Evolutionary conservation across 2,329 filamentous ascomycete species (phyloP).

Genomic region (Gaeumannomyces tritici): DNA sequence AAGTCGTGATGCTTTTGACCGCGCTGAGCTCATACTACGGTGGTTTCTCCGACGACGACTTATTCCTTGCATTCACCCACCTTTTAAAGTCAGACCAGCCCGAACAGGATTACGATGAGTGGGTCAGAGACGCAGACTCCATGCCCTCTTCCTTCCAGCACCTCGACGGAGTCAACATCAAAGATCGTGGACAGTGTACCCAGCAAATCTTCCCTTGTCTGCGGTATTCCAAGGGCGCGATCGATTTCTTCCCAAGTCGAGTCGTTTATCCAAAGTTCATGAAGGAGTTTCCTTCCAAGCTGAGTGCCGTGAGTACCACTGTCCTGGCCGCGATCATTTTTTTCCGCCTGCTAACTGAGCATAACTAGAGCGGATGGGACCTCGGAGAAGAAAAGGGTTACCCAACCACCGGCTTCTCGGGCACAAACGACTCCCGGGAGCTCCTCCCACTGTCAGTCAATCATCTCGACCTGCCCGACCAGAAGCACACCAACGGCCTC

Average conservation of each 20-base stretch:
- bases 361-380: conserved; percentile 48
- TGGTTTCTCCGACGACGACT: conserved; percentile 40
- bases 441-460: conserved; percentile 45
- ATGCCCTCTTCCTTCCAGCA: conserved; percentile 27
- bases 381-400: conserved; percentile 36
- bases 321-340: too few species aligned
- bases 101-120: conserved; percentile 37
- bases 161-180: conserved; percentile 45
- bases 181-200: conserved; percentile 39
- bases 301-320: conserved; percentile 36
- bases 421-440: conserved; percentile 55
- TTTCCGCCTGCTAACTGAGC: not conserved
- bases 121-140: conserved; percentile 26
- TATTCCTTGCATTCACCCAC: conserved; percentile 35
- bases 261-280: conserved; percentile 53
- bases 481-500: conserved; percentile 57
- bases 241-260: conserved; percentile 54
- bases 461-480: conserved; percentile 43
- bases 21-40: conserved; percentile 46
- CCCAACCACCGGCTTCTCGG: conserved; percentile 57
- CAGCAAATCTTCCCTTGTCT: conserved; percentile 42
- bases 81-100: conserved; percentile 43
- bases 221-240: conserved; percentile 36
- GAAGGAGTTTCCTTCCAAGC: conserved; percentile 52
- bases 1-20: conserved; percentile 46